These are phyloP conservation scores for Aphanomyces stellatus DNA, from an alignment of 352 stramenopile species.

Conservation along the genomic window DNA sequence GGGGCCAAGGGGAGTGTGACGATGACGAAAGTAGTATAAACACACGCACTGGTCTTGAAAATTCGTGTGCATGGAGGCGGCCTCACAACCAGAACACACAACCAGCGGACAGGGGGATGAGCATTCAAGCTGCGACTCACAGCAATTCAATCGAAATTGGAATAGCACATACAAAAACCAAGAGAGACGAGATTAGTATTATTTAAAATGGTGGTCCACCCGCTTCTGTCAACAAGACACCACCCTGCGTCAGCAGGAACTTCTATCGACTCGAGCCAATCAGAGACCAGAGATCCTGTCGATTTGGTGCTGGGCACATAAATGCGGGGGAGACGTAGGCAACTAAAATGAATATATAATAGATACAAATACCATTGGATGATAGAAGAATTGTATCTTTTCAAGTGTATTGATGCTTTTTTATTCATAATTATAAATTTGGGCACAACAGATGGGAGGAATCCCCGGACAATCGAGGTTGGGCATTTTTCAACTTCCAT, in stretches of 20 bases:
- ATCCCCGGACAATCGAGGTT: background rate
- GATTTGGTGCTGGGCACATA: background rate
- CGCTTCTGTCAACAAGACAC: background rate
- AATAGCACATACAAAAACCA: background rate
- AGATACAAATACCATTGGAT: no score
- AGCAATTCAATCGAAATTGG: background rate
- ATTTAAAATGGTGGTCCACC: no score
- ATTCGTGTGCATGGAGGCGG: background rate
- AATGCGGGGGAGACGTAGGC: background rate
- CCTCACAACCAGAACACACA: background rate
- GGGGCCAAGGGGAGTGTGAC: no score
- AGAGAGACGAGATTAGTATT: no score
- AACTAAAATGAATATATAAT: background rate
- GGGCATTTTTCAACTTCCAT: constrained; percentile 14
- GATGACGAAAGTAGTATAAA: background rate
- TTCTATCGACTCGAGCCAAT: constrained; percentile 3
- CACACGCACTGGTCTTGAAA: background rate
- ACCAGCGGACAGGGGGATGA: no score
- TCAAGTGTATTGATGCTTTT: no score
- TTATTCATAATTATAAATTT: background rate
- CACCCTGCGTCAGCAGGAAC: background rate
- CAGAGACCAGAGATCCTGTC: background rate
- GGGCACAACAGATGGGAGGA: background rate
- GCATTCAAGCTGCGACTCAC: background rate
- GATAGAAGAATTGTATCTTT: no score